Evolutionary conservation across 1,284 basidiomycete species (phyloP).

Genomic region (Lentinula novae-zelandiae): DNA sequence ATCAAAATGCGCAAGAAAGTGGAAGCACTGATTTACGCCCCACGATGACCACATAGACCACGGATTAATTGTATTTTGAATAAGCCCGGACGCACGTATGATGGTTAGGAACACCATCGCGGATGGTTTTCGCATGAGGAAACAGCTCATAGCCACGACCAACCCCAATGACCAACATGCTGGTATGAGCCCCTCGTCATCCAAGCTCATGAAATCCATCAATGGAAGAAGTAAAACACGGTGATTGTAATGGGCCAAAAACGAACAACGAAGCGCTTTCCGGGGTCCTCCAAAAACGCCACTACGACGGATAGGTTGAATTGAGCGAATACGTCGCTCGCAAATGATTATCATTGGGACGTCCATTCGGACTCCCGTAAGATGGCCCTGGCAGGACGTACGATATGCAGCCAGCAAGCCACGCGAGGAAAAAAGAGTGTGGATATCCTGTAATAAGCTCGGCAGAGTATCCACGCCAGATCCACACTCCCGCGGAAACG

Average conservation of each 20-base stretch:
- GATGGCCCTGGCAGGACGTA: neutral
- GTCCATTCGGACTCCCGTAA: neutral
- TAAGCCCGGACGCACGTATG: neutral
- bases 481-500: no score
- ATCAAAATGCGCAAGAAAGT: neutral
- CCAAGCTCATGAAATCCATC: neutral
- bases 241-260: neutral
- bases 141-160: neutral
- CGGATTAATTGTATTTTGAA: neutral
- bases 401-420: neutral
- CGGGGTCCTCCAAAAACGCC: slow-evolving; percentile 7
- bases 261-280: neutral
- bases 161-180: neutral
- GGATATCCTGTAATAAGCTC: no score
- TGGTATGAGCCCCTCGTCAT: neutral
- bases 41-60: neutral
- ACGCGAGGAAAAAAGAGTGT: no score
- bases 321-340: neutral
- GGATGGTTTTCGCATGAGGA: no score
- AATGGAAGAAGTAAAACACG: neutral
- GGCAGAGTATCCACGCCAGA: no score
- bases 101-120: neutral
- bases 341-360: neutral
- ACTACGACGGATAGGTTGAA: neutral
- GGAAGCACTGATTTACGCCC: neutral